These are phyloP conservation scores for Penicillium expansum DNA, from an alignment of 2,329 filamentous ascomycete genomes.

Conservation along the genomic window DNA sequence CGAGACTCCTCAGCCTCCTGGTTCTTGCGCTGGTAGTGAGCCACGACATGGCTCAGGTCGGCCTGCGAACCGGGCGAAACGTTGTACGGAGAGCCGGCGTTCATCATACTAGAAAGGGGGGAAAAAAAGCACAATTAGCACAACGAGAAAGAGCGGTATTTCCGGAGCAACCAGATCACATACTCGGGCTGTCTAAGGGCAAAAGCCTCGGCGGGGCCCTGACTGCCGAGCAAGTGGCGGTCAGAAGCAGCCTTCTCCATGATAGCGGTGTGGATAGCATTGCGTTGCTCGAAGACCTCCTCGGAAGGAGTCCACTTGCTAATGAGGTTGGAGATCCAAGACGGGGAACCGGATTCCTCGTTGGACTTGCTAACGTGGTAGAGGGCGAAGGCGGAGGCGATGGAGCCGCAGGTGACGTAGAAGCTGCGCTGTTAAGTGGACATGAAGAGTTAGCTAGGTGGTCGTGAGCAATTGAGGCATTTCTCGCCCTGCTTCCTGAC, in stretches of 20 bases:
- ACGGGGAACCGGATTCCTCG: slow-evolving; percentile 38
- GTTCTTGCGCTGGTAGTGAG: slow-evolving; percentile 61
- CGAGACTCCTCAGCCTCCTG: slow-evolving; percentile 57
- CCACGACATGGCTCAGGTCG: slow-evolving; percentile 59
- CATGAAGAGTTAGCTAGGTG: slow-evolving; percentile 18
- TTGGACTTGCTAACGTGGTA: slow-evolving; percentile 44
- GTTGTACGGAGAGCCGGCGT: slow-evolving; percentile 62
- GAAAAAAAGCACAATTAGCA: slow-evolving; percentile 1
- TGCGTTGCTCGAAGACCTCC: slow-evolving; percentile 54
- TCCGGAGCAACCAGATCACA: slow-evolving; percentile 32
- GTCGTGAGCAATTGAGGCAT: slow-evolving; percentile 8
- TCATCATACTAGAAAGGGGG: slow-evolving; percentile 54
- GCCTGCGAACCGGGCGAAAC: slow-evolving; percentile 60
- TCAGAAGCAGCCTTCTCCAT: slow-evolving; percentile 64
- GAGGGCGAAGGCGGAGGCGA: slow-evolving; percentile 43
- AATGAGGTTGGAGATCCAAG: slow-evolving; percentile 50
- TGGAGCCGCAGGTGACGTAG: slow-evolving; percentile 45
- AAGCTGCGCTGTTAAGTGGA: slow-evolving; percentile 44
- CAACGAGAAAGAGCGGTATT: neutral
- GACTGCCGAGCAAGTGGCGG: slow-evolving; percentile 57
- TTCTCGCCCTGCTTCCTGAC: slow-evolving; percentile 10
- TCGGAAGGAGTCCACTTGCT: slow-evolving; percentile 55
- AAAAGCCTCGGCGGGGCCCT: slow-evolving; percentile 43
- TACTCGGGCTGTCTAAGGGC: slow-evolving; percentile 65
- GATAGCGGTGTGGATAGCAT: slow-evolving; percentile 59